Conservation (phyloP, 352 stramenopile genomes). For the Pythium dissotocum region DNA sequence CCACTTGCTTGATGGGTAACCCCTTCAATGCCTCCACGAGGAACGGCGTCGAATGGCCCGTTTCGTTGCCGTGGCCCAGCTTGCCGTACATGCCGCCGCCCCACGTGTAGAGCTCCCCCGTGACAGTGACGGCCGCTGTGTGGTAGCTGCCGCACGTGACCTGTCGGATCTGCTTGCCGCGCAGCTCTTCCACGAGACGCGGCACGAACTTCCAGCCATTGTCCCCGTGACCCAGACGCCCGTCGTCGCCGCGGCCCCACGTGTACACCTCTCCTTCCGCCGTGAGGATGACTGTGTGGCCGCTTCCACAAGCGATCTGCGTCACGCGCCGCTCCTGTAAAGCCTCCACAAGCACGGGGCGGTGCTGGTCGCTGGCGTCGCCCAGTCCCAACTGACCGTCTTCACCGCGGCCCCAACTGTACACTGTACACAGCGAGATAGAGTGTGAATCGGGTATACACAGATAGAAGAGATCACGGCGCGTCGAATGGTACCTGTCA, state of each 20-base stretch:
- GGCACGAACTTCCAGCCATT: constrained; percentile 98
- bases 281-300: constrained; percentile 89
- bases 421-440: constrained; percentile 44
- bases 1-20: constrained; percentile 90
- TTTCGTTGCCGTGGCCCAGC: constrained; percentile 92
- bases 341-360: constrained; percentile 78
- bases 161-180: constrained; percentile 89
- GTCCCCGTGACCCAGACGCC: constrained; percentile 89
- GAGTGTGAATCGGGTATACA: background rate
- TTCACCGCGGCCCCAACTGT: constrained; percentile 88
- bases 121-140: constrained; percentile 93
- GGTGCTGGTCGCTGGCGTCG: constrained; percentile 88
- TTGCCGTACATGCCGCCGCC: constrained; percentile 96
- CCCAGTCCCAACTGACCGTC: constrained; percentile 85
- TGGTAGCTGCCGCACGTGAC: constrained; percentile 96
- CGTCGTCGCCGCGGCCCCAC: constrained; percentile 89
- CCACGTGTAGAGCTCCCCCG: constrained; percentile 93
- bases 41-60: constrained; percentile 91
- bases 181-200: constrained; percentile 89
- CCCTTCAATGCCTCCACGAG: constrained; percentile 94
- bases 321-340: constrained; percentile 82
- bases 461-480: constrained; percentile 10
- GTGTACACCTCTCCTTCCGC: constrained; percentile 89
- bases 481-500: constrained; percentile 23
- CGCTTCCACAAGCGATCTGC: constrained; percentile 87